These are phyloP conservation scores for Malus sieversii DNA, from an alignment of 306 rosid genomes.

Conservation along the genomic window DNA sequence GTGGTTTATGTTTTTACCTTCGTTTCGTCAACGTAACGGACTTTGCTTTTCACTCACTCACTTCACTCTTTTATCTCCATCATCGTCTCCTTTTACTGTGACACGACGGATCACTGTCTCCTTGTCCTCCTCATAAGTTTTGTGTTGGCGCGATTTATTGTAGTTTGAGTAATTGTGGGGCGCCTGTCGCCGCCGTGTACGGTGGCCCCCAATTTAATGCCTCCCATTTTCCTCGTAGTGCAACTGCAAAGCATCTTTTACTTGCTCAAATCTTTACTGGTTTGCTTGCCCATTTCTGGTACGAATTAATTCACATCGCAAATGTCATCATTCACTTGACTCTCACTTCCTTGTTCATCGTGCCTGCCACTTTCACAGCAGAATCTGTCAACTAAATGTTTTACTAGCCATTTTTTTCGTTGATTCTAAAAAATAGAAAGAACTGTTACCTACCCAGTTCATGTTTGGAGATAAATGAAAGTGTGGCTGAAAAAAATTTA, in stretches of 20 bases:
- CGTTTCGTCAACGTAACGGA: constrained; percentile 35
- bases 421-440: background rate
- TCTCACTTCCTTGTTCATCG: background rate
- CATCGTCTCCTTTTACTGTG: constrained; percentile 7
- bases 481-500: too few species aligned
- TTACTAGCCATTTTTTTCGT: background rate
- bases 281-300: background rate
- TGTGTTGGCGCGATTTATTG: background rate
- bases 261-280: background rate
- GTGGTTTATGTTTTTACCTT: background rate
- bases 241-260: background rate
- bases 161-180: background rate
- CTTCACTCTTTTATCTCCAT: background rate
- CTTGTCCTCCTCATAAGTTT: background rate
- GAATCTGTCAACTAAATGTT: background rate
- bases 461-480: too few species aligned
- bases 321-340: too few species aligned
- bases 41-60: background rate
- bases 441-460: too few species aligned
- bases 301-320: too few species aligned
- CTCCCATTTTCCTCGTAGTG: too few species aligned
- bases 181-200: background rate
- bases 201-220: background rate
- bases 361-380: background rate
- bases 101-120: constrained; percentile 12